Base-by-base conservation (phyloP, 441 rosid genomes). In the Lepidium campestre region DNA sequence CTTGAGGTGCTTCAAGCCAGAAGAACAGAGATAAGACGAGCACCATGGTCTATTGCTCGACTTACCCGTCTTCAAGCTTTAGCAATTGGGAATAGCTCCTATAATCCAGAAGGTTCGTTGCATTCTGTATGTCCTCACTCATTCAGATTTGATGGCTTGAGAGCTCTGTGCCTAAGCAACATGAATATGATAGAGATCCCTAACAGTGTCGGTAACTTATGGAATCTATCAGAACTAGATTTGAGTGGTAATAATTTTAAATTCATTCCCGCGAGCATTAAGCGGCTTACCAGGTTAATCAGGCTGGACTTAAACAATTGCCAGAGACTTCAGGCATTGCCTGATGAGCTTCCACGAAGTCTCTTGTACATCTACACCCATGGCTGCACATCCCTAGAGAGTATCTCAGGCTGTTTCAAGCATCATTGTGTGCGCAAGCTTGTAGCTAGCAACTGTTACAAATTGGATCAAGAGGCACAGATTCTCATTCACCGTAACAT, bases 171-270 rank as follows among this genome's bases (percentile, higher is more conserved):
- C 56, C 62, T 82, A 10, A 72, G 74, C 59, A 77, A 79, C 48
- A 75, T 83, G 80, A 80, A 80, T 71, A 70, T 83, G 53, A 2
- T 4, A n/a, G 82, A 82, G 53, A 76, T 85, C 31, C 87, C 84
- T 0, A 57, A n/a, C 49, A 80, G 75, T 44, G 17, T 80, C 34
- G 52, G 72, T 41, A 45, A 70, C 71, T 67, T 85, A 23, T 75
- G 78, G 57, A 70, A 68, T 9, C 62, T 81, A 29, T 6, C 20
- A 54, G 29, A 49, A 10, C 70, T 82, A 31, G 71, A 72, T 67
- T 65, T 79, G 35, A 79, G 76, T 37, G 77, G 76, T 5, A 83
- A 80, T 48, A 40, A 67, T 49, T 79, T 87, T 35, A 29, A 61
- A 5, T 42, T 60, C 68, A 14, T 85, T 45, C 88, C 88, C 3